Base-by-base conservation (phyloP, 2,329 filamentous ascomycete species). In the Colletotrichum liaoningense region DNA sequence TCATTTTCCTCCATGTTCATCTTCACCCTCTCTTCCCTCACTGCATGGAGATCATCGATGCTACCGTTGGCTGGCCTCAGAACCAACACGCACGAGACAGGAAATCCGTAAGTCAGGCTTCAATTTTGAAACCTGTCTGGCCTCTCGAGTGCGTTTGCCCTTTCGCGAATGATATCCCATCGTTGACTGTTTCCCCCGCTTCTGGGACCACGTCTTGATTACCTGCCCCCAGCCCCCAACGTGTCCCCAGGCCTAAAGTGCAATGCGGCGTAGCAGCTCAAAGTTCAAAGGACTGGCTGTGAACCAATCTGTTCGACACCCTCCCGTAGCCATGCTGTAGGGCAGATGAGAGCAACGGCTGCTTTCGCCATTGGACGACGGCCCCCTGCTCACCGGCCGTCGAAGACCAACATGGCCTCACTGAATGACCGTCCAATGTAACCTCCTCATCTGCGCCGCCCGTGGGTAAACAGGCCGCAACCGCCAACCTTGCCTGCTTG, bases 401-500 rank as follows among this genome's bases (percentile, higher is more conserved):
- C 62, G 38, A 63, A 57, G 67, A 58, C 56, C 67, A 62, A 62
- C 67, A 73, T 66, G 71, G 67, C 60, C 46, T 64, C 54, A 42
- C n/a, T 63, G 59, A 42, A 64, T 69, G 60, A 49, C 67, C 62
- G 19, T 35, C 56, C 67, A 73, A 59, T 74, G 72, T 42, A 63
- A 67, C 68, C 68, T 67, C 57, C 30, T 58, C 66, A 58, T 55
- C 52, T 59, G 59, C 66, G 69, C n/a, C 59, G 30, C 54, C 59
- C 63, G 71, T 62, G 68, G 63, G 22, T 63, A 55, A 68, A 70
- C 67, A 71, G 62, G 55, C 54, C 52, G 38, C 58, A 58, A 57
- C 69, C 57, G 68, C 68, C 72, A 74, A 58, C 46, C 55, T 42
- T 46, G 30, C n/a, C 22, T 19, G 46, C 16, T n/a, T 22, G 7